Evolutionary conservation across 495 filamentous ascomycete species (phyloP).

Genomic region (Penicillium simplicissimum): DNA sequence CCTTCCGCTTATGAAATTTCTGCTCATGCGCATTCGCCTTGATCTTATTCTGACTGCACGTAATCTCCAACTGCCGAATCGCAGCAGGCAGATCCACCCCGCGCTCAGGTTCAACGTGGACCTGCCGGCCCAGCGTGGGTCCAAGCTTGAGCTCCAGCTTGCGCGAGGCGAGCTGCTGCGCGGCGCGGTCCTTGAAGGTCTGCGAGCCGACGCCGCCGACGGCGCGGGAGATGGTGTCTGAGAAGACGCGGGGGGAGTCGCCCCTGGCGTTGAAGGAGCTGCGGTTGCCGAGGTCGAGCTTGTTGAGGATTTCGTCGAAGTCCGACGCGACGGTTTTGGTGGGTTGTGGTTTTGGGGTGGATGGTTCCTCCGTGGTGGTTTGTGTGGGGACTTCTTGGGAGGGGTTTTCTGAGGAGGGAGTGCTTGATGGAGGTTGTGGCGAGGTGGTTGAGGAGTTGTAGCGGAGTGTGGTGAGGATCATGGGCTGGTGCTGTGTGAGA

Average conservation of each 20-base stretch:
- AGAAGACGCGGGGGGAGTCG: slow-evolving; percentile 11
- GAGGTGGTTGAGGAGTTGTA: slow-evolving; percentile 30
- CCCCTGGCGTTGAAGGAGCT: slow-evolving; percentile 2
- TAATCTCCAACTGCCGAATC: slow-evolving; percentile 28
- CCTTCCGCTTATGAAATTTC: slow-evolving; percentile 41
- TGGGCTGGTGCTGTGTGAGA: slow-evolving; percentile 11
- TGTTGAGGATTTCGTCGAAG: slow-evolving; percentile 43
- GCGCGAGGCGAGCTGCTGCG: slow-evolving; percentile 18
- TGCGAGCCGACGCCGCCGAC: slow-evolving; percentile 18
- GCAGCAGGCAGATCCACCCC: slow-evolving; percentile 37
- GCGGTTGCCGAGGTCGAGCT: slow-evolving; percentile 38
- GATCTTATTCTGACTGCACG: slow-evolving; percentile 33
- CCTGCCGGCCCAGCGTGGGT: slow-evolving; percentile 43
- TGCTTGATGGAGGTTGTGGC: slow-evolving; percentile 6
- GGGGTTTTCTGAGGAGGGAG: slow-evolving; percentile 1
- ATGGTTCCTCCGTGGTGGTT: slow-evolving; percentile 9
- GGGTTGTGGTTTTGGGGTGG: slow-evolving; percentile 11
- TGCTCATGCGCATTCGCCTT: slow-evolving; percentile 27
- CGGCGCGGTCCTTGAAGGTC: slow-evolving; percentile 4
- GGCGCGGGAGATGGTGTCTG: slow-evolving; percentile 26
- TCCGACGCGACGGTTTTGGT: slow-evolving; percentile 21
- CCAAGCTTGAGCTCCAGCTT: slow-evolving; percentile 43
- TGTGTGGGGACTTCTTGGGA: slow-evolving; percentile 5
- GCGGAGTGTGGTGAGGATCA: slow-evolving; percentile 24
- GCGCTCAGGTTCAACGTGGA: slow-evolving; percentile 38